Percentiles rank a stretch among this genome's conserved stretches.
Evolutionary conservation across 768 basidiomycete genomes (phyloP).

Genomic region (Hydnomerulius pinastri): DNA sequence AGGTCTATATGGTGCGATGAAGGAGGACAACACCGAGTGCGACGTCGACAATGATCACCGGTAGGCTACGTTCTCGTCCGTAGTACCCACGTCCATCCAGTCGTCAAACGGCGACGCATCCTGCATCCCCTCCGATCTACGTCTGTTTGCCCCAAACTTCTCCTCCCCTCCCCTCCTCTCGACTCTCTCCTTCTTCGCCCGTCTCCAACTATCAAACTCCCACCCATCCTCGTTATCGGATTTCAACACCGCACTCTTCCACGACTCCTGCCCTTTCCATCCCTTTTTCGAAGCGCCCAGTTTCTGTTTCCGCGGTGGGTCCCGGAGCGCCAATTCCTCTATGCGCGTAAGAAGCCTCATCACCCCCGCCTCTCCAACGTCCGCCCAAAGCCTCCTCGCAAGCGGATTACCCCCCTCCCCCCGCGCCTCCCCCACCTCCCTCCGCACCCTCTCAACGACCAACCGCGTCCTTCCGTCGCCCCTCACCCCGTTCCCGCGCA

Average conservation of each 20-base stretch:
- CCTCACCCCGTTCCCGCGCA: conserved; percentile 77
- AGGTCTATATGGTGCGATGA: background rate
- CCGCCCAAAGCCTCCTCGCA: conserved; percentile 43
- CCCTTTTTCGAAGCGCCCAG: conserved; percentile 5
- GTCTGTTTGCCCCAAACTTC: background rate
- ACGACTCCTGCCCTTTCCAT: conserved; percentile 27
- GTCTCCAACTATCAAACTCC: conserved; percentile 53
- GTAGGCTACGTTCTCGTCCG: conserved; percentile 5
- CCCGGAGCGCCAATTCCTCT: conserved; percentile 42
- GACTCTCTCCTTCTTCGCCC: background rate
- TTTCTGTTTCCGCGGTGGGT: conserved; percentile 15
- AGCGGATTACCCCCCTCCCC: conserved; percentile 33
- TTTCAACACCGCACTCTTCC: conserved; percentile 44
- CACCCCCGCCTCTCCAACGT: conserved; percentile 49
- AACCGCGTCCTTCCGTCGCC: conserved; percentile 60
- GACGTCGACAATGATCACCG: no score
- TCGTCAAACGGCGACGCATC: background rate
- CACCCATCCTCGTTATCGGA: conserved; percentile 40
- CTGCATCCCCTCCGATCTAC: background rate
- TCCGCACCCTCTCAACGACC: conserved; percentile 62
- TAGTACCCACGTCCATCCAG: background rate
- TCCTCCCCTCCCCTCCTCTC: conserved; percentile 1
- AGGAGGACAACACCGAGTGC: background rate
- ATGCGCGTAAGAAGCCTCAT: conserved; percentile 53
- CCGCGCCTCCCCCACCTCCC: conserved; percentile 59